Conservation (phyloP, 441 rosid species). For the Gossypium trilobum region DNA sequence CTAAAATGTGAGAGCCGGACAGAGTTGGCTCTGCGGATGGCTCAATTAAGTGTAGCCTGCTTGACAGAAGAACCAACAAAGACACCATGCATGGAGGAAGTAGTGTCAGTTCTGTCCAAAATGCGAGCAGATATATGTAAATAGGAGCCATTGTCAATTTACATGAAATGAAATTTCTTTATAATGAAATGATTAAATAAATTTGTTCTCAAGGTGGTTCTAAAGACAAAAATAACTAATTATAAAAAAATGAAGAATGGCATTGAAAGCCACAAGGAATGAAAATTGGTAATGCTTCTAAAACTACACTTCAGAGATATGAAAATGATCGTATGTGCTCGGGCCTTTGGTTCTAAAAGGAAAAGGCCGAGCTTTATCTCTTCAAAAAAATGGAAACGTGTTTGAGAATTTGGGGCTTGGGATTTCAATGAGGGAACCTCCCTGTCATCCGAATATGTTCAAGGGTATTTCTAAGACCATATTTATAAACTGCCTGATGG, state of each 20-base stretch:
- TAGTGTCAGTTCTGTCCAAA: constrained; percentile 27
- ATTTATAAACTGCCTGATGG: constrained; percentile 41
- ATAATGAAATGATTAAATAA: not conserved
- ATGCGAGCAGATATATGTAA: constrained; percentile 12
- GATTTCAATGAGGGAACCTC: constrained; percentile 45
- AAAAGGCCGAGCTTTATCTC: constrained; percentile 19
- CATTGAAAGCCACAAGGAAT: constrained; percentile 14
- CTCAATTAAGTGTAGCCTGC: constrained; percentile 26
- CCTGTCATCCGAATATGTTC: constrained; percentile 57
- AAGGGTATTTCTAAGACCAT: constrained; percentile 52
- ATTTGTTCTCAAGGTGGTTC: not conserved
- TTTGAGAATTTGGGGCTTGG: constrained; percentile 1
- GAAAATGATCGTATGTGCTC: constrained; percentile 19
- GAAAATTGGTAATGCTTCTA: constrained; percentile 12
- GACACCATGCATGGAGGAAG: constrained; percentile 31
- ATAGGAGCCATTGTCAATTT: not conserved
- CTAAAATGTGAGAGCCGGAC: not conserved
- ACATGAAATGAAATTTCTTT: not conserved
- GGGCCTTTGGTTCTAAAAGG: constrained; percentile 21
- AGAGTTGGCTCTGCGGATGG: constrained; percentile 16
- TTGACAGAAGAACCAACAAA: constrained; percentile 25
- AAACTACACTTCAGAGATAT: constrained; percentile 18
- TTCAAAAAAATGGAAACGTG: constrained; percentile 12
- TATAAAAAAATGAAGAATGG: constrained; percentile 13
- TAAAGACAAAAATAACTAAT: not conserved